phyloP scores from a whole-genome alignment of 148 eudicot species.

The Linanthus parryae region DNA sequence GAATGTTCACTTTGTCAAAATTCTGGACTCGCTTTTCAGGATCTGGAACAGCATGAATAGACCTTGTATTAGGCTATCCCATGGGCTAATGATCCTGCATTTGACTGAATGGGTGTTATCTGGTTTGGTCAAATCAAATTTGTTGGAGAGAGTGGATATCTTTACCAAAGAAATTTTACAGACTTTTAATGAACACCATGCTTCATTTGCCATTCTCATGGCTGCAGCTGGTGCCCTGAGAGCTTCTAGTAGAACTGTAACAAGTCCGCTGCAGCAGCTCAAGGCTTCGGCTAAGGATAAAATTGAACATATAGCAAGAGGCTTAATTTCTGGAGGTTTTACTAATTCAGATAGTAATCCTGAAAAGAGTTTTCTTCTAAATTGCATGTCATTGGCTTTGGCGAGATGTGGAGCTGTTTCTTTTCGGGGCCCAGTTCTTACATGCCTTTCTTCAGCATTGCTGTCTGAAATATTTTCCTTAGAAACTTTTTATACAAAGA shows the following conservation, averaged over 20 bases:
- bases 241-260: slow-evolving; percentile 46
- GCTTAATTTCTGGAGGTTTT: slow-evolving; percentile 30
- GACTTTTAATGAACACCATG: slow-evolving; percentile 29
- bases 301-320: slow-evolving; percentile 49
- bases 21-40: slow-evolving; percentile 44
- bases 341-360: slow-evolving; percentile 17
- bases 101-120: slow-evolving; percentile 79
- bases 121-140: slow-evolving; percentile 32
- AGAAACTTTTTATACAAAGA: slow-evolving; percentile 32
- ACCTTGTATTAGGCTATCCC: slow-evolving; percentile 30
- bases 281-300: slow-evolving; percentile 49
- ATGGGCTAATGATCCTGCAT: slow-evolving; percentile 80
- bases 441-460: slow-evolving; percentile 60
- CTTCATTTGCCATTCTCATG: slow-evolving; percentile 57
- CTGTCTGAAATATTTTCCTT: slow-evolving; percentile 76
- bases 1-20: slow-evolving; percentile 34
- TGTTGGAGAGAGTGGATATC: slow-evolving; percentile 36
- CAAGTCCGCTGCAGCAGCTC: slow-evolving; percentile 28
- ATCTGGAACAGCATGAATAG: slow-evolving; percentile 49
- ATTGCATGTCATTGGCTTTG: slow-evolving; percentile 66
- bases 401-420: slow-evolving; percentile 62
- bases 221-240: slow-evolving; percentile 85
- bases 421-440: slow-evolving; percentile 37
- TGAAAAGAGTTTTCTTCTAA: slow-evolving; percentile 37
- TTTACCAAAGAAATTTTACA: slow-evolving; percentile 39